Base-by-base conservation (phyloP, 441 rosid genomes). In the Gossypium aridum region DNA sequence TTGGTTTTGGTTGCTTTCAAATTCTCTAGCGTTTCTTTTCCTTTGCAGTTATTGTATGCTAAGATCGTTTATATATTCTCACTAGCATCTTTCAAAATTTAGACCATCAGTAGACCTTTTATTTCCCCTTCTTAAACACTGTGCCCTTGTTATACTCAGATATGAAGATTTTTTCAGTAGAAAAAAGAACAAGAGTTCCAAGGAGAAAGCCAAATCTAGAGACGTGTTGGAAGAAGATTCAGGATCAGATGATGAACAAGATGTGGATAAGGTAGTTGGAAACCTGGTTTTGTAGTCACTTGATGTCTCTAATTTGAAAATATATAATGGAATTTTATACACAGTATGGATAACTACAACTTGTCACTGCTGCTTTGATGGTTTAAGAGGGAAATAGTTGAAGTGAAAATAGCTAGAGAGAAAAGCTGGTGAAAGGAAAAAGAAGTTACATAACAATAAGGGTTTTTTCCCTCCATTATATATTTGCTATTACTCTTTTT, bases 131-230 rank as follows among this genome's bases (percentile, higher is more conserved):
- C 6, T 19, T 57, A 73, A 64, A 10, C 56, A 28, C 76, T 31
- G 14, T 23, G 59, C 20, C 49, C 7, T 55, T 34, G 56, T 80
- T 55, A 72, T 63, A 31, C 74, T 71, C 80, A 92, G 99, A 80
- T 92, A 92, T 75, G 87, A 83, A 78, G 99, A 92, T 75, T 94
- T 91, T 83, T 94, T 88, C 78, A 94, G 89, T 14, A 61, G 71
- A 71, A 85, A 88, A 67, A 83, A 59, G 78, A 86, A 80, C 63
- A 87, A 78, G 64, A 79, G 51, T 73, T 28, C 80, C 4, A 81
- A 79, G 78, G 73, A 70, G 75, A 84, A 75, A 56, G 65, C 82
- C 22, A 84, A 76, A 64, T 45, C 53, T 4, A 66, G 20, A 57
- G 76, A 79, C 69, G 80, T 43, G 9, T 79, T 79, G 8, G 83